phyloP scores from a whole-genome alignment of 108 stramenopile species.

The Chaetoceros tenuissimus region DNA sequence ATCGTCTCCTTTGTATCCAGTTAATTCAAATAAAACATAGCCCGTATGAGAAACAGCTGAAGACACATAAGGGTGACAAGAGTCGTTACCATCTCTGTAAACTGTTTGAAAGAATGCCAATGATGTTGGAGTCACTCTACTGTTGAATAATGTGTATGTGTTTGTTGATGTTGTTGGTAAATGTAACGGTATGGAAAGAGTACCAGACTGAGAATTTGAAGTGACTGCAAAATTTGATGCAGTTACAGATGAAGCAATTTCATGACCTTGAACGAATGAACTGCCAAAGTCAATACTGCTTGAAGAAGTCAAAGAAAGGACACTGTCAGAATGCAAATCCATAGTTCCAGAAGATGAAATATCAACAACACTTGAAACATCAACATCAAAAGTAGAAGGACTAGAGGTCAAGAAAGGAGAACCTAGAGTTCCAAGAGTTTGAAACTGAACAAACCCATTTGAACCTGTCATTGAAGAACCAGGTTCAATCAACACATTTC shows the following conservation, averaged over 20 bases:
- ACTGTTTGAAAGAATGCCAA: background rate
- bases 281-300: background rate
- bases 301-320: background rate
- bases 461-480: background rate
- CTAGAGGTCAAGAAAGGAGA: background rate
- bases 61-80: background rate
- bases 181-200: background rate
- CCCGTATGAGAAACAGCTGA: background rate
- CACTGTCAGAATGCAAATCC: background rate
- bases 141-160: background rate
- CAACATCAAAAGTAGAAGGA: background rate
- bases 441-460: background rate
- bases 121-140: background rate
- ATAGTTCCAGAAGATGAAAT: background rate
- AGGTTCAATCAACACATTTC: background rate
- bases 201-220: background rate
- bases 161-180: background rate
- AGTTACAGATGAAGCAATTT: background rate
- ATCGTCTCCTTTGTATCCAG: background rate
- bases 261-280: background rate
- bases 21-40: background rate
- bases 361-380: background rate
- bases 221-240: background rate
- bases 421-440: background rate
- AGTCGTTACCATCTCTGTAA: background rate